Evolutionary conservation across 23 red algal species (phyloP), one percentile per base, ranked within the genome.

Genomic region (Rhodosorus marinus): DNA sequence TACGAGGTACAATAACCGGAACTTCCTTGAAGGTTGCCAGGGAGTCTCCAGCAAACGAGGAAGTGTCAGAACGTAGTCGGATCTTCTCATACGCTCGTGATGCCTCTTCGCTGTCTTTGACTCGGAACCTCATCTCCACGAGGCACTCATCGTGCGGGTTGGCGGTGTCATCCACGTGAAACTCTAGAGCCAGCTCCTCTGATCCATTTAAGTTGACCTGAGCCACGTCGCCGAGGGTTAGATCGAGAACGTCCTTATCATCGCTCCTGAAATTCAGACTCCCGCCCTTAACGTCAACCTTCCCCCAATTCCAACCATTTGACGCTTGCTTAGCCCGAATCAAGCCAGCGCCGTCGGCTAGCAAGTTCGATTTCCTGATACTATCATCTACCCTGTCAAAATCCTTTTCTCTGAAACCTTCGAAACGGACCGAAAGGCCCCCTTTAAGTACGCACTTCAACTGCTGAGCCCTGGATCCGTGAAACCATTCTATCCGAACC

Each of bases 151-250:
- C 90, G 36, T 67, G 71, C 20, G 61, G 60, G 0, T 45, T 66
- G 11, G 90, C 90, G 7, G 90, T 98, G 54, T 98, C 90, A 66
- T 98, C 90, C 7, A 85, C 70, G 52, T 98, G 90, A 61, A 98
- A 98, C 38, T 98, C 90, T 5, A 98, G 53, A 1, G 72, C 70
- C 3, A 98, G 54, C 56, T 98, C 90, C 6, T 84, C 82, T 27
- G 69, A 57, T 34, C 66, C 74, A 0, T 74, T 56, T 35, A 82
- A 43, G 55, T 83, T 67, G 8, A 84, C 90, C 46, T 98, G 77
- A 4, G 90, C 65, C 1, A 98, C 78, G 29, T 60, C 69, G 49
- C 67, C 69, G 8, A 98, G 23, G 0, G 90, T 67, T 29, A 98
- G 38, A 50, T 85, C 90, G 21, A 98, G 81, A 4, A 76, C 72